A percentile compares a stretch with the other conserved stretches of the same genome.
Evolutionary conservation across 2,329 filamentous ascomycete species (phyloP).

Genomic region (Cytospora piceicola): DNA sequence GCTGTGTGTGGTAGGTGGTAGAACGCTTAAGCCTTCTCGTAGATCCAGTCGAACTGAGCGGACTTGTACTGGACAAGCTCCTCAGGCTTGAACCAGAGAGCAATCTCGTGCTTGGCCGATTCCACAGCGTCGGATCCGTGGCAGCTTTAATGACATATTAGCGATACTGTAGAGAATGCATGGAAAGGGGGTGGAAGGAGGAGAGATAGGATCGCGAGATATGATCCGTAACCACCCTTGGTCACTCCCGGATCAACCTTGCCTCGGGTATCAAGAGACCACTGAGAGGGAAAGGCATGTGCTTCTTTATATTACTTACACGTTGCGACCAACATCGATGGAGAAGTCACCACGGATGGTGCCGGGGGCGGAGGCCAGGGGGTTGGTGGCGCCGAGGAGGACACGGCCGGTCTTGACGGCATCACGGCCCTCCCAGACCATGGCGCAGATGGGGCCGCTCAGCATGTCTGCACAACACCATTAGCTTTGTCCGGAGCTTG

Average conservation of each 20-base stretch:
- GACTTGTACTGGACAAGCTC: slow-evolving; percentile 87
- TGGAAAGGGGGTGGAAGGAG: background rate
- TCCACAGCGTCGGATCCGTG: slow-evolving; percentile 99
- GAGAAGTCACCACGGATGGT: slow-evolving; percentile 97
- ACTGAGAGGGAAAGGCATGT: background rate
- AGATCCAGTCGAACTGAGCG: slow-evolving; percentile 89
- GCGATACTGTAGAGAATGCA: background rate
- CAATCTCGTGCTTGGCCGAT: slow-evolving; percentile 97
- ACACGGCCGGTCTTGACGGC: slow-evolving; percentile 97
- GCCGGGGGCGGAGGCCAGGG: slow-evolving; percentile 87
- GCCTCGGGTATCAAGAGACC: background rate
- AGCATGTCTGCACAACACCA: slow-evolving; percentile 74
- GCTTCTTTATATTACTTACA: background rate
- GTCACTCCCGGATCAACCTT: background rate
- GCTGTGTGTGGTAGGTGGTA: background rate
- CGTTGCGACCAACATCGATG: slow-evolving; percentile 55
- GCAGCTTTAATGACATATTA: slow-evolving; percentile 64
- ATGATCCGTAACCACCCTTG: background rate
- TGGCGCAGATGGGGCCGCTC: slow-evolving; percentile 95
- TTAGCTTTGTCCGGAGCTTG: slow-evolving; percentile 26
- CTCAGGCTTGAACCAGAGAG: slow-evolving; percentile 92
- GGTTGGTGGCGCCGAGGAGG: slow-evolving; percentile 99
- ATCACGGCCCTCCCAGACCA: slow-evolving; percentile 99
- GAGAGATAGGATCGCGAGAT: background rate
- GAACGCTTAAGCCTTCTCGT: slow-evolving; percentile 74